These are phyloP conservation scores for Calcarisporium arbuscula DNA, from an alignment of 2,329 filamentous ascomycete species.

Conservation along the genomic window DNA sequence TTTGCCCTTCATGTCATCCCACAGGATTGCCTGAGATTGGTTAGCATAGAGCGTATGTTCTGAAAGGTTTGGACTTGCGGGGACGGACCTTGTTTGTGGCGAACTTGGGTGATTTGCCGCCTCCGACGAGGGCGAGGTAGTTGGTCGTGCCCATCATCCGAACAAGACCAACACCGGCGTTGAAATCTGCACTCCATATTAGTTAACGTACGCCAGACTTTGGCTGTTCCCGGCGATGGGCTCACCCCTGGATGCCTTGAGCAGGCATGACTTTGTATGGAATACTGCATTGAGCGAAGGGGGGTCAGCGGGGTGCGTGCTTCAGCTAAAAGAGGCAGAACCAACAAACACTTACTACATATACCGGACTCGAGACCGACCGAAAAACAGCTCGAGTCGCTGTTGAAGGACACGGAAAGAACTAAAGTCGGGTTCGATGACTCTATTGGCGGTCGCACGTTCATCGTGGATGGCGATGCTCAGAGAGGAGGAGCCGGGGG, in stretches of 20 bases:
- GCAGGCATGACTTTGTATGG: constrained; percentile 63
- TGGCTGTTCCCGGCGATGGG: no score
- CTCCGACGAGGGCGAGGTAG: constrained; percentile 84
- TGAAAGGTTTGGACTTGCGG: not conserved
- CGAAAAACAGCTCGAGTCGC: constrained; percentile 76
- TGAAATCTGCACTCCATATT: constrained; percentile 51
- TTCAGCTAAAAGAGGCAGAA: not conserved
- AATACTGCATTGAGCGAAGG: constrained; percentile 48
- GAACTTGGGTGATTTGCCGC: constrained; percentile 78
- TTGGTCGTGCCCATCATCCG: constrained; percentile 85
- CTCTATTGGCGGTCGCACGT: constrained; percentile 82
- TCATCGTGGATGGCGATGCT: constrained; percentile 55
- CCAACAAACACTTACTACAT: constrained; percentile 53
- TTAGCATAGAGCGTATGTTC: not conserved
- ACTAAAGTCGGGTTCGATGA: constrained; percentile 66
- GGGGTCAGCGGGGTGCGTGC: constrained; percentile 17
- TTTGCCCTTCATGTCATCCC: constrained; percentile 79
- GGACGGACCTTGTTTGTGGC: constrained; percentile 73
- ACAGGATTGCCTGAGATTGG: constrained; percentile 63
- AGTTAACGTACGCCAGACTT: not conserved
- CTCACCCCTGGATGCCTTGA: constrained; percentile 50
- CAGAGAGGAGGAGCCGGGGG: no score
- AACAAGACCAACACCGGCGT: constrained; percentile 72
- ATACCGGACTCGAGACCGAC: constrained; percentile 83
- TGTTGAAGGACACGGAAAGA: constrained; percentile 80